Base-by-base conservation (phyloP, 108 stramenopile species). In the Poteriospumella lacustris region DNA sequence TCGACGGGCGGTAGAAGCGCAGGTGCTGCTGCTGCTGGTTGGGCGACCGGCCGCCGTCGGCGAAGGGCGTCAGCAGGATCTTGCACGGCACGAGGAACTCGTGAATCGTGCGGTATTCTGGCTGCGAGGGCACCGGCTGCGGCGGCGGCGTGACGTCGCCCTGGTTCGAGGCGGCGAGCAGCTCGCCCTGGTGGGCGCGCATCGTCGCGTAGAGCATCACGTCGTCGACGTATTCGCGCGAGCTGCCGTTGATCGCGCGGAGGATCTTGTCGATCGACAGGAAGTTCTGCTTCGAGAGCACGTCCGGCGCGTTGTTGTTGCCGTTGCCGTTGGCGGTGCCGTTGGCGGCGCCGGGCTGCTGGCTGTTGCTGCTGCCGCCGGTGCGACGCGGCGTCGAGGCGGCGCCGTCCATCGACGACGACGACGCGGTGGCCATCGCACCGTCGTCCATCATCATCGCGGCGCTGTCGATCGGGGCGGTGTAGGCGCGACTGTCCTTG, bases 21-120 rank as follows among this genome's bases (percentile, higher is more conserved):
- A 67, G 39, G 15, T 40, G 9, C 39, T 67, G 12, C 12, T 33
- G 64, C 19, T 67, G 12, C 31, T 38, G 64, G 36, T 40, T 67
- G 9, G 39, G 36, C n/a, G n/a, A n/a, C n/a, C n/a, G n/a, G n/a
- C n/a, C n/a, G n/a, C n/a, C n/a, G n/a, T n/a, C n/a, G n/a, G n/a
- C n/a, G n/a, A n/a, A n/a, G n/a, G n/a, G n/a, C n/a, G n/a, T n/a
- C n/a, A n/a, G n/a, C 36, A 64, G 36, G 15, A 64, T 64, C 31
- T 31, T 31, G 31, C 70, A 73, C 9, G 70, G 70, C 26, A 73
- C 33, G 3, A 15, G 36, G 31, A 73, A 73, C 43, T 73, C 70
- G 3, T 26, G 15, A 42, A n/a, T 38, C 31, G 36, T 9, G 9
- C 41, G n/a, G 5, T 73, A 24, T 24, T n/a, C n/a, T n/a, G n/a